Percentiles rank a stretch among this genome's conserved stretches.
Evolutionary conservation across 1,284 basidiomycete genomes (phyloP).

Genomic region (Wallemia ichthyophaga): DNA sequence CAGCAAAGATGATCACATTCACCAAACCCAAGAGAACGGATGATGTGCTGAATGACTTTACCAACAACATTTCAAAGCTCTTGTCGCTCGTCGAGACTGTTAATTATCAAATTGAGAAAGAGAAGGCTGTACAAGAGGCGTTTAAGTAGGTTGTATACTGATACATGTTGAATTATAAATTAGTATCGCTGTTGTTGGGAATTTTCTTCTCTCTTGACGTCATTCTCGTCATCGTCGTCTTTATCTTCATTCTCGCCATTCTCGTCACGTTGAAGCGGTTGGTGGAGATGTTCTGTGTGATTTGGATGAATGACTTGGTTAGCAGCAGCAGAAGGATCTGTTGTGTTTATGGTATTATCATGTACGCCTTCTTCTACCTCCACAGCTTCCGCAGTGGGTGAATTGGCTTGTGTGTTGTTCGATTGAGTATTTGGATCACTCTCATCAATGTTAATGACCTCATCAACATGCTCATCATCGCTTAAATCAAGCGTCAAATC

Average conservation of each 20-base stretch:
- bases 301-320: background rate
- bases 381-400: background rate
- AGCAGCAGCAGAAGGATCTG: background rate
- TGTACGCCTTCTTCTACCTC: too few species aligned
- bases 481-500: background rate
- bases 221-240: too few species aligned
- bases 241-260: too few species aligned
- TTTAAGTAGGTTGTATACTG: background rate
- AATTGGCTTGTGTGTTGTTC: background rate
- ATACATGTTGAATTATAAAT: background rate
- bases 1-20: constrained; percentile 65
- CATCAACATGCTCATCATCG: background rate
- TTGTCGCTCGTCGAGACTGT: constrained; percentile 14
- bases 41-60: constrained; percentile 89
- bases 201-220: too few species aligned
- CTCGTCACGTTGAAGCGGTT: too few species aligned
- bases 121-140: background rate
- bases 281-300: background rate
- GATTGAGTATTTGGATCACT: background rate
- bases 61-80: constrained; percentile 71
- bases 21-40: constrained; percentile 40
- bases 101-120: background rate
- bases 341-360: background rate
- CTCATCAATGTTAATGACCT: background rate
- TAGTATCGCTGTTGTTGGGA: background rate